Base-by-base conservation (phyloP, 139 green algal genomes). In the Zygnema circumcarinatum region DNA sequence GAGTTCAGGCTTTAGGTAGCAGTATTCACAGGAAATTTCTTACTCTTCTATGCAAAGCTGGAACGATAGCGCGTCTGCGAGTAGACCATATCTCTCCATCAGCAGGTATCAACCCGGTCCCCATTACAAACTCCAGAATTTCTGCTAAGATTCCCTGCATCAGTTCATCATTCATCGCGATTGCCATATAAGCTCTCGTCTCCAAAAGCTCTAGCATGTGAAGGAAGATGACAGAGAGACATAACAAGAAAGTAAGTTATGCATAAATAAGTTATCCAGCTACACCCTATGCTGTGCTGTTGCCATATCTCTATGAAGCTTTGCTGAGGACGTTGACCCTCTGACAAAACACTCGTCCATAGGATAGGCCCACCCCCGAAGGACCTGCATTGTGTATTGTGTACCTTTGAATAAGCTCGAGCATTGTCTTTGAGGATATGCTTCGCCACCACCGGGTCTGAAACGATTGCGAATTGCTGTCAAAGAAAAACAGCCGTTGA, bases 111-210 rank as follows among this genome's bases (percentile, higher is more conserved):
- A 98, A 92, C 38, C 96, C 97, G 56, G 92, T 92, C 35, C 96
- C 96, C 96, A 98, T 98, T 39, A 98, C 94, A 94, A 98, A 98
- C 73, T 98, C 94, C 68, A 98, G 92, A 88, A 98, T 98, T 91
- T 98, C 96, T 1, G 89, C 93, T 40, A 98, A 93, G 20, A 98
- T 79, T 3, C 95, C 96, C 90, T 98, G 83, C 83, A 0, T 33
- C 25, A 25, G 54, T 29, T 25, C 54, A 25, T n/a, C n/a, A n/a
- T n/a, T n/a, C n/a, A n/a, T n/a, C n/a, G n/a, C n/a, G n/a, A n/a
- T n/a, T n/a, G n/a, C n/a, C n/a, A n/a, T n/a, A n/a, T n/a, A n/a
- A n/a, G n/a, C n/a, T n/a, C n/a, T n/a, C n/a, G n/a, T n/a, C n/a
- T n/a, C n/a, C n/a, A n/a, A n/a, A n/a, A n/a, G n/a, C n/a, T n/a